Evolutionary conservation across 2,329 filamentous ascomycete genomes (phyloP).

Genomic region (Pseudogymnoascus sp.): DNA sequence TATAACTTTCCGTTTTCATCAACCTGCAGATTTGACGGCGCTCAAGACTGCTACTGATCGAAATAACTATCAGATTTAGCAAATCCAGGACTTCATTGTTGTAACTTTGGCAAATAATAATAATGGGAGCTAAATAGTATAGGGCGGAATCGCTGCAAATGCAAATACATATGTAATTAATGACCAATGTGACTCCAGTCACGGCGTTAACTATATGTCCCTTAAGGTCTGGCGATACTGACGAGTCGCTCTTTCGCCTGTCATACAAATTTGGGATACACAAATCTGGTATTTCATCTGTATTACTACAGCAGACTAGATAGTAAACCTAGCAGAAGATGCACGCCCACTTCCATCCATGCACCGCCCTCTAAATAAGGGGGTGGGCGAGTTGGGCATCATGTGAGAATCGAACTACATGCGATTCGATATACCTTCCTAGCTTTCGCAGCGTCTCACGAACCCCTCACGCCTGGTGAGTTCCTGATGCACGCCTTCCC

Average conservation of each 20-base stretch:
- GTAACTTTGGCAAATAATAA: not conserved
- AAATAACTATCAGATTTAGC: not conserved
- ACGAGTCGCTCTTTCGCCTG: not conserved
- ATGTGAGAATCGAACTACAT: conserved; percentile 5
- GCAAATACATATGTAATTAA: not conserved
- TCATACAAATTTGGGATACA: conserved; percentile 2
- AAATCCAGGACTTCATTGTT: not conserved
- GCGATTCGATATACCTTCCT: not conserved
- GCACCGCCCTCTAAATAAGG: not conserved
- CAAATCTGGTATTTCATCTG: not conserved
- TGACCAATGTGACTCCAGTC: not conserved
- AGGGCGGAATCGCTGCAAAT: not conserved
- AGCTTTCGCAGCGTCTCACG: not conserved
- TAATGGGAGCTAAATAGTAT: not conserved
- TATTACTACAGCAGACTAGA: not conserved
- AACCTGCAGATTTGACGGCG: not conserved
- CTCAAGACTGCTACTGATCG: not conserved
- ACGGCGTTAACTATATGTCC: not conserved
- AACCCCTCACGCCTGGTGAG: not conserved
- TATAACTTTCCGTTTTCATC: conserved; percentile 8
- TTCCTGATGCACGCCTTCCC: not conserved
- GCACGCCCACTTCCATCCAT: not conserved
- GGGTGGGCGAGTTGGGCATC: not conserved
- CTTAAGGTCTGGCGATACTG: not conserved
- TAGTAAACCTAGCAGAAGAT: not conserved